Percentiles rank a stretch among this genome's conserved stretches.
Evolutionary conservation across 768 basidiomycete genomes (phyloP).

Genomic region (Clathrus columnatus): DNA sequence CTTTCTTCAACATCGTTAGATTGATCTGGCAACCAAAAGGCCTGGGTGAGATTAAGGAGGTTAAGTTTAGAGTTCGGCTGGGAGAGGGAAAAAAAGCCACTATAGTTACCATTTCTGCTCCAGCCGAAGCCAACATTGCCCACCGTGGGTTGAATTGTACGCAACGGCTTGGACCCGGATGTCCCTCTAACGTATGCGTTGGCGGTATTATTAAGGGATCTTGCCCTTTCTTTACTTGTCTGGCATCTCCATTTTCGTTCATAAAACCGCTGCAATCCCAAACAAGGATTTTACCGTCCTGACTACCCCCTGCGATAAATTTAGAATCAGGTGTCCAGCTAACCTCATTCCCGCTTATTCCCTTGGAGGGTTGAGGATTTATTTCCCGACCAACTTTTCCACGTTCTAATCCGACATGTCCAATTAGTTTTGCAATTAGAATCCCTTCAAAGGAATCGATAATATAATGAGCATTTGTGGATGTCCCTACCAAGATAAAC

Average conservation of each 20-base stretch:
- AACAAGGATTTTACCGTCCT: constrained; percentile 74
- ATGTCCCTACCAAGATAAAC: constrained; percentile 86
- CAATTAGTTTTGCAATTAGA: constrained; percentile 77
- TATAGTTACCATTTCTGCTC: constrained; percentile 61
- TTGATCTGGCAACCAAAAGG: constrained; percentile 62
- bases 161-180: constrained; percentile 76
- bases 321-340: constrained; percentile 93
- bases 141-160: constrained; percentile 85
- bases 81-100: background rate
- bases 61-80: constrained; percentile 24
- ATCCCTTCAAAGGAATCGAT: constrained; percentile 85
- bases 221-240: constrained; percentile 17
- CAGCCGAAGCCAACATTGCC: constrained; percentile 82
- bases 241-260: constrained; percentile 22
- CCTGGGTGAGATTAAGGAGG: constrained; percentile 25
- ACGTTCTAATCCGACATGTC: constrained; percentile 75
- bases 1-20: constrained; percentile 61
- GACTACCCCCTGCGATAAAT: constrained; percentile 76
- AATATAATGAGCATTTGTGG: constrained; percentile 87
- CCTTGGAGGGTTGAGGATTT: constrained; percentile 55
- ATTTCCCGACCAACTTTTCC: constrained; percentile 36
- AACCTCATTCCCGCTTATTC: constrained; percentile 88
- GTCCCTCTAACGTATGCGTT: constrained; percentile 54
- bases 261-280: constrained; percentile 60
- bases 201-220: constrained; percentile 47